These are phyloP conservation scores for Fomitopsis schrenkii DNA, from an alignment of 1,284 basidiomycete genomes.

Conservation along the genomic window DNA sequence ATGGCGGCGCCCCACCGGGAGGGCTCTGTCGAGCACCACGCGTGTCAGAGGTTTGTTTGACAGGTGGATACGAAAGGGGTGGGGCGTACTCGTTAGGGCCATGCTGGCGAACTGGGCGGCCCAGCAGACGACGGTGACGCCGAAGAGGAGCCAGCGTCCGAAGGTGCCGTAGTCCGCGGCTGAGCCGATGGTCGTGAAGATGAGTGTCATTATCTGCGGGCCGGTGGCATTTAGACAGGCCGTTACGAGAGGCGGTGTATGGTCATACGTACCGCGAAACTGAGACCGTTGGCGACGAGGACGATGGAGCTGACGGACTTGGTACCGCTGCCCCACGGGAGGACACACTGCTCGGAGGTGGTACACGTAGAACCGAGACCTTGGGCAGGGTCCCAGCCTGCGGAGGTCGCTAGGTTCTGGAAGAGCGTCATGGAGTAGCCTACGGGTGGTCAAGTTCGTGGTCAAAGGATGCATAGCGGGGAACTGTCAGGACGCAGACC, in stretches of 20 bases:
- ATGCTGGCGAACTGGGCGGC: constrained; percentile 76
- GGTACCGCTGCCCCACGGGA: constrained; percentile 68
- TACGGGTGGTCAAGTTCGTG: constrained; percentile 5
- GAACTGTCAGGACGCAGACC: constrained; percentile 23
- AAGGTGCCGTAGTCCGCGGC: constrained; percentile 80
- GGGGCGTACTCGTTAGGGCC: constrained; percentile 54
- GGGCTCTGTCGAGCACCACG: constrained; percentile 38
- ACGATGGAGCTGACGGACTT: constrained; percentile 73
- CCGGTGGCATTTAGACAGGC: not conserved
- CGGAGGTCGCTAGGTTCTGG: constrained; percentile 1
- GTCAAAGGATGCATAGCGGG: not conserved
- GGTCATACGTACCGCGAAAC: constrained; percentile 57
- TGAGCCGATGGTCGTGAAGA: constrained; percentile 81
- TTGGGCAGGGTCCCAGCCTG: constrained; percentile 14
- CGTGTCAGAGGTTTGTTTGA: not conserved
- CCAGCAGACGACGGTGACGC: constrained; percentile 75
- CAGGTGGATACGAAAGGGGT: too few relatives aligned
- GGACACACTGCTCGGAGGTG: constrained; percentile 66
- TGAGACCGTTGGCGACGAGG: constrained; percentile 69
- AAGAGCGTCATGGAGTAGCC: constrained; percentile 63
- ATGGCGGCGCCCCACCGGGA: constrained; percentile 73
- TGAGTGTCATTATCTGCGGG: constrained; percentile 62
- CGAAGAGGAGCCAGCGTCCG: constrained; percentile 72
- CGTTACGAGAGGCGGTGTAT: constrained; percentile 2
- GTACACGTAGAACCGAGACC: constrained; percentile 67